Conservation (phyloP, 257 asterid genomes). For the Nicotiana knightiana region DNA sequence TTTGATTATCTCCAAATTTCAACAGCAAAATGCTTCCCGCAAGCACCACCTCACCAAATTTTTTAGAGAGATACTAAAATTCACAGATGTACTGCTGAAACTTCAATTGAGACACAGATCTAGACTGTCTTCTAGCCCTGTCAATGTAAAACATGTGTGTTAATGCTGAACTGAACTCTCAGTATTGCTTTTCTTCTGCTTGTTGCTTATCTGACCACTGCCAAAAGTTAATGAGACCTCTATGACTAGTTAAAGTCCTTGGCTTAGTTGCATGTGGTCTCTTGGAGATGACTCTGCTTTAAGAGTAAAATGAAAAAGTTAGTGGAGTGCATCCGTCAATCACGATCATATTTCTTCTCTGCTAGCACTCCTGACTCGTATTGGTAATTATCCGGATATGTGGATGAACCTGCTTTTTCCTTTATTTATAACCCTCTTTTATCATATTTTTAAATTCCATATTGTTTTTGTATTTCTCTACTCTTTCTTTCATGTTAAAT, state of each 20-base stretch:
- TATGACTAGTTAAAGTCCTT: background rate
- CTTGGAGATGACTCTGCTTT: background rate
- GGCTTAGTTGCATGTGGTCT: background rate
- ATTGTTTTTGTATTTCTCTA: background rate
- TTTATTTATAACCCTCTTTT: background rate
- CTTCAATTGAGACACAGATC: background rate
- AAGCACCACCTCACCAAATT: background rate
- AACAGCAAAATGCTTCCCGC: background rate
- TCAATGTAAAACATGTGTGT: background rate
- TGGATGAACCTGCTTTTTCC: background rate
- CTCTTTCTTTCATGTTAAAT: background rate
- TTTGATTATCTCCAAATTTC: background rate
- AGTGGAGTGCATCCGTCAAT: background rate
- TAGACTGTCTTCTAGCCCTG: background rate
- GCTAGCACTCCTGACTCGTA: background rate
- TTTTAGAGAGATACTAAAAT: background rate
- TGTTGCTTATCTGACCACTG: slow-evolving; percentile 1
- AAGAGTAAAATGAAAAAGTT: too few species aligned
- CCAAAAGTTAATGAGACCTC: background rate
- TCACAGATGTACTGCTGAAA: background rate
- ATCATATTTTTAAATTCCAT: background rate
- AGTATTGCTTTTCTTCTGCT: background rate
- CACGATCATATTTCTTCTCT: background rate
- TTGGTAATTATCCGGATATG: background rate
- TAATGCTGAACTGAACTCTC: background rate